These are phyloP conservation scores for Sporisorium iseilematis-ciliati DNA, from an alignment of 1,284 basidiomycete genomes.

Conservation along the genomic window DNA sequence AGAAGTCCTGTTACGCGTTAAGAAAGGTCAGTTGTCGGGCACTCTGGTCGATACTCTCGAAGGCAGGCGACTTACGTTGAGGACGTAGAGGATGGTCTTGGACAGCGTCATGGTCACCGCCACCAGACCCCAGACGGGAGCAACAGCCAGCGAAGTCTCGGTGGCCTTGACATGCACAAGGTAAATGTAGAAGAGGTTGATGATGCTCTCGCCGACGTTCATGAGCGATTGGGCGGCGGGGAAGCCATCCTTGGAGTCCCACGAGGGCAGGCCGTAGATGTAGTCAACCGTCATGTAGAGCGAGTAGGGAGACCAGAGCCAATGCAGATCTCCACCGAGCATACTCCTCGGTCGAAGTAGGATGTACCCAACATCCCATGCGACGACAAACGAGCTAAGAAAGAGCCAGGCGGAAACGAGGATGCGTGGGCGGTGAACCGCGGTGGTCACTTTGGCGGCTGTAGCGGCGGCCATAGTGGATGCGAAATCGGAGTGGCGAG, in stretches of 20 bases:
- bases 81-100: slow-evolving; percentile 80
- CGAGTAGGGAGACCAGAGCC: slow-evolving; percentile 46
- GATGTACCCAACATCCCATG: slow-evolving; percentile 62
- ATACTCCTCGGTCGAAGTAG: slow-evolving; percentile 55
- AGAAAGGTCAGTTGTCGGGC: neutral
- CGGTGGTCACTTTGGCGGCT: slow-evolving; percentile 12
- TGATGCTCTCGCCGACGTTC: slow-evolving; percentile 82
- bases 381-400: slow-evolving; percentile 45
- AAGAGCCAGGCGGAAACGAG: slow-evolving; percentile 47
- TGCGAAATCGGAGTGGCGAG: neutral
- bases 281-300: slow-evolving; percentile 81
- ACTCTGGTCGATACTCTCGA: too few relatives aligned
- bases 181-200: slow-evolving; percentile 81
- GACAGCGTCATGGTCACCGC: slow-evolving; percentile 81
- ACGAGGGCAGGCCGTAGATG: slow-evolving; percentile 80
- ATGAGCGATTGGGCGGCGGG: slow-evolving; percentile 85
- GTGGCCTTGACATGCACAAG: slow-evolving; percentile 75
- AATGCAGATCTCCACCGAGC: slow-evolving; percentile 71
- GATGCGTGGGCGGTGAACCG: slow-evolving; percentile 37
- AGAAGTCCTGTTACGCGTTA: slow-evolving; percentile 64
- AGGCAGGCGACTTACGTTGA: slow-evolving; percentile 40
- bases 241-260: slow-evolving; percentile 80
- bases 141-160: slow-evolving; percentile 73
- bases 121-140: slow-evolving; percentile 80
- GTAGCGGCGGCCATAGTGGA: slow-evolving; percentile 29